These are phyloP conservation scores for Collybia sp. DNA, from an alignment of 768 basidiomycete genomes.

Conservation along the genomic window DNA sequence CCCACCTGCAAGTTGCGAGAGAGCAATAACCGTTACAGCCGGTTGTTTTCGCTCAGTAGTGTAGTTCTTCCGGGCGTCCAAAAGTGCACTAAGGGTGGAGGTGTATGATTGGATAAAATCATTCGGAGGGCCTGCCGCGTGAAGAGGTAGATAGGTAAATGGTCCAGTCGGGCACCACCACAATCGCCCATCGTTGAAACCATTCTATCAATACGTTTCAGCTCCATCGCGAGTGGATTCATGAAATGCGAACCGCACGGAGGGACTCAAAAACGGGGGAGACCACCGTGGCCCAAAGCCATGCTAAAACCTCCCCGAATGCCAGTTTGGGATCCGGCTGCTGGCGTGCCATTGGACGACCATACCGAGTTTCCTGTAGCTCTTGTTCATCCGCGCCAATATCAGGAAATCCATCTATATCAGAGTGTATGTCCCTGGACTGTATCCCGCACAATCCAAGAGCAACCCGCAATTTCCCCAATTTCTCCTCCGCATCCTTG, in stretches of 20 bases:
- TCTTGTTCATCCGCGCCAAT: no score
- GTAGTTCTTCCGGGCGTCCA: constrained; percentile 1
- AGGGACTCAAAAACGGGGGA: neutral
- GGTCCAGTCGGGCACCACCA: neutral
- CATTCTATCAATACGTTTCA: constrained; percentile 4
- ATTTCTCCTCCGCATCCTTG: neutral
- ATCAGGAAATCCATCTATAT: neutral
- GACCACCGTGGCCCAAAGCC: neutral
- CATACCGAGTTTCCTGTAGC: neutral
- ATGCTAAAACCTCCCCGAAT: neutral
- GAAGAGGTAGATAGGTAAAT: neutral
- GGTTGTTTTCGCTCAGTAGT: neutral
- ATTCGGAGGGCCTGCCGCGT: neutral
- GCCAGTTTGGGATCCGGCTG: neutral
- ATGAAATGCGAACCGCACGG: neutral
- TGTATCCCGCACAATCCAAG: neutral
- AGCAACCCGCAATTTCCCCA: neutral
- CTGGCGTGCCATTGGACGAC: neutral
- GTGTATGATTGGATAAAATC: constrained; percentile 10
- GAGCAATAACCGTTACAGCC: neutral
- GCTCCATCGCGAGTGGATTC: neutral
- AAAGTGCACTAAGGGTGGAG: constrained; percentile 7
- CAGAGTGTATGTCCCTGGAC: neutral
- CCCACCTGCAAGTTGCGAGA: constrained; percentile 1
- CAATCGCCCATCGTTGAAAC: constrained; percentile 1